Base-by-base conservation (phyloP, 768 basidiomycete species). In the Lactarius tabidus region DNA sequence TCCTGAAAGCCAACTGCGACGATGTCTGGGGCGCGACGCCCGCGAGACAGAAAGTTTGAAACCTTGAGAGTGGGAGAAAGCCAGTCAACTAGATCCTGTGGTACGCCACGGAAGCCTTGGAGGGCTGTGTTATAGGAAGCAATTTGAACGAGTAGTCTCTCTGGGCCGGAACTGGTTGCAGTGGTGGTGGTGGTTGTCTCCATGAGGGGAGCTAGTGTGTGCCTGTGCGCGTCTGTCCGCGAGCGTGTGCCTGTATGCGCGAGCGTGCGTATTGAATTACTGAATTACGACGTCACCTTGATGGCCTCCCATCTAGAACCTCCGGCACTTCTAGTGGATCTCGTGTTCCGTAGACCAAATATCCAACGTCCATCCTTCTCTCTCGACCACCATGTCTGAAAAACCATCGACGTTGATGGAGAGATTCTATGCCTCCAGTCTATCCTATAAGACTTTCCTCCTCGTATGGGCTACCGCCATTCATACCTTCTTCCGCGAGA, bases 1-100 rank as follows among this genome's bases (percentile, higher is more conserved):
- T 98, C 96, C 74, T 98, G 96, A 69, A 97, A 95, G 2, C 93
- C 93, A 59, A 98, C 89, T 7, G 88, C 95, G 48, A 96, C 83
- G 36, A 95, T 84, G 73, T 95, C 93, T 45, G 95, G 93, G 6
- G 91, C 85, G 63, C 85, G 78, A n/a, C 61, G 77, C 75, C 84
- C 79, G 59, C 80, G 82, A 38, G 87, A 80, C 36, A 92, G 84
- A 76, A 91, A 87, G 60, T 79, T 79, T 41, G 90, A 89, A 9
- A 91, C 89, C 63, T 87, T 85, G 10, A 94, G 76, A 0, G 91
- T 90, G 33, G 95, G 93, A 3, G 85, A 80, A 29, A 98, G 84
- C 95, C 95, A 98, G 77, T 92, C 89, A 3, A 95, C 91, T 54
- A 98, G 82, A 72, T 95, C 89, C 73, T 94, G 90, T 0, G 90